phyloP scores from a whole-genome alignment of 2,329 filamentous ascomycete genomes.

The Pestalotiopsis sp. region DNA sequence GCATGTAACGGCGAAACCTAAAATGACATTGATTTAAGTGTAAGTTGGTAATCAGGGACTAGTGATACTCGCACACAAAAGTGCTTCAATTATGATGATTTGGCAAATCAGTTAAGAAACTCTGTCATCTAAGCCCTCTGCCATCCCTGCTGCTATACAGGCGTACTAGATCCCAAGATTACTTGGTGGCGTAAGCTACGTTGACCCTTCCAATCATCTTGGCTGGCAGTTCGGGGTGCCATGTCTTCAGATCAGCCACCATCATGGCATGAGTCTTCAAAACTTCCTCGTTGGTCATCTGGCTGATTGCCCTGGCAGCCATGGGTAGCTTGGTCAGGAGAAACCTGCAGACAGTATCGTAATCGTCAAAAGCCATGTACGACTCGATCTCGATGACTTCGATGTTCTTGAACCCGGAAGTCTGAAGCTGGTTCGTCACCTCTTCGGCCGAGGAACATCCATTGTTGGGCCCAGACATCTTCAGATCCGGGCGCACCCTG shows the following conservation, averaged over 20 bases:
- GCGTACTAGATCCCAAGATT: too few relatives aligned
- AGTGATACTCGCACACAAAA: too few relatives aligned
- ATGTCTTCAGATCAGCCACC: slow-evolving; percentile 16
- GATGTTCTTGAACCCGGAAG: slow-evolving; percentile 14
- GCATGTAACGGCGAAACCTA: too few relatives aligned
- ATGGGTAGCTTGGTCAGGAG: slow-evolving; percentile 15
- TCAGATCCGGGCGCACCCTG: slow-evolving; percentile 15
- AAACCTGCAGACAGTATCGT: slow-evolving; percentile 15
- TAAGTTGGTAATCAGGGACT: too few relatives aligned
- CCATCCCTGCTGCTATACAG: too few relatives aligned
- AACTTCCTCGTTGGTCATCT: slow-evolving; percentile 19
- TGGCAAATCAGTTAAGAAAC: too few relatives aligned
- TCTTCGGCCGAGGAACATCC: slow-evolving; percentile 13
- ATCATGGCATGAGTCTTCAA: slow-evolving; percentile 14
- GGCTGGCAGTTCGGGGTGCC: slow-evolving; percentile 17
- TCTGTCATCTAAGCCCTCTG: too few relatives aligned
- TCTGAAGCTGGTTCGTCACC: slow-evolving; percentile 8
- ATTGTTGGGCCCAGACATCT: slow-evolving; percentile 4
- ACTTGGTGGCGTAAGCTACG: slow-evolving; percentile 15
- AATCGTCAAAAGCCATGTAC: slow-evolving; percentile 15
- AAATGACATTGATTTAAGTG: too few relatives aligned
- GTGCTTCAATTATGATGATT: too few relatives aligned
- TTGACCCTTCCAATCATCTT: slow-evolving; percentile 17
- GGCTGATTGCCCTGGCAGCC: slow-evolving; percentile 13
- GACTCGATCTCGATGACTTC: slow-evolving; percentile 11